Conservation (phyloP, 176 grass and related monocot genomes). For the Juncus inflexus region DNA sequence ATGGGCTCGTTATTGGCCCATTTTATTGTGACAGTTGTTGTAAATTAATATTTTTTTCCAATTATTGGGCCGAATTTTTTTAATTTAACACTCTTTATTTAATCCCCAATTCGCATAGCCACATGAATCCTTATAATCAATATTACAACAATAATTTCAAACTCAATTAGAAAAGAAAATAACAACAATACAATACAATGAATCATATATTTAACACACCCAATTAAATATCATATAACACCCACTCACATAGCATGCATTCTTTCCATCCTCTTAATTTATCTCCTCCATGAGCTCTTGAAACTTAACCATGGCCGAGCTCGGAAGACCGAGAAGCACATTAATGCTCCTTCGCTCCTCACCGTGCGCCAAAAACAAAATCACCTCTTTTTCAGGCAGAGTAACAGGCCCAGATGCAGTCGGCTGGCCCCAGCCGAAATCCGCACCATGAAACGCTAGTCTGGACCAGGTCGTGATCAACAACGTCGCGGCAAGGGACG, state of each 20-base stretch:
- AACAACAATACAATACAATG: conserved; percentile 13
- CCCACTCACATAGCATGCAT: not conserved
- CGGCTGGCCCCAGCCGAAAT: conserved; percentile 88
- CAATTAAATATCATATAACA: conserved; percentile 12
- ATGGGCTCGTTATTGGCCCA: too few relatives aligned
- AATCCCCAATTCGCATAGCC: not conserved
- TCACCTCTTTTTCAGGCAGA: conserved; percentile 89
- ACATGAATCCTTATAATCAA: conserved; percentile 18
- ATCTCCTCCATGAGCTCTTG: conserved; percentile 78
- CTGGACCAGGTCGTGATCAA: conserved; percentile 89
- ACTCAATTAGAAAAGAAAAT: not conserved
- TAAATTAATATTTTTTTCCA: too few relatives aligned
- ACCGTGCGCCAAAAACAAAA: conserved; percentile 80
- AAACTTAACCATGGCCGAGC: conserved; percentile 69
- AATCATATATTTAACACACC: conserved; percentile 20
- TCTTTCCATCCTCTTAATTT: not conserved
- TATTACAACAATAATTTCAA: conserved; percentile 16
- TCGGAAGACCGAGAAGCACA: conserved; percentile 81
- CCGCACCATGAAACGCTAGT: conserved; percentile 66
- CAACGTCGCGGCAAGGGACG: conserved; percentile 76
- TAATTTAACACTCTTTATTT: not conserved
- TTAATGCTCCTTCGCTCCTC: conserved; percentile 82
- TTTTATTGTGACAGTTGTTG: too few relatives aligned
- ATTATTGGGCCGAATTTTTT: too few relatives aligned
- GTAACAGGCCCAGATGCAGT: conserved; percentile 69